phyloP scores from a whole-genome alignment of 805 yeast genomes.

The Yamadazyma sp. region DNA sequence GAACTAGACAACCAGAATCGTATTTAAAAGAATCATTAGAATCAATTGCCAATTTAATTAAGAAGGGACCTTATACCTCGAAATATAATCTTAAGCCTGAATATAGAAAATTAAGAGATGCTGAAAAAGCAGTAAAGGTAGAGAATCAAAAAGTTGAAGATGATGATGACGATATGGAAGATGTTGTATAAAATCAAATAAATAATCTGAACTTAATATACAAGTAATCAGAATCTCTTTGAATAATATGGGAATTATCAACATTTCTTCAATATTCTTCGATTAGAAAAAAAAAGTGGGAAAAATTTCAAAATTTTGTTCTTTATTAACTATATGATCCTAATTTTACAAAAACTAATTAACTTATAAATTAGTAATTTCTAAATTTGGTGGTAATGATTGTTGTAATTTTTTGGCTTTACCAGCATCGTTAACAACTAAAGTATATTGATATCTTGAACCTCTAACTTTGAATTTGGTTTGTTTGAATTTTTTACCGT shows the following conservation, averaged over 20 bases:
- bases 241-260: too few relatives aligned
- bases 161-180: slow-evolving; percentile 76
- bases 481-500: slow-evolving; percentile 83
- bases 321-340: slow-evolving; percentile 7
- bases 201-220: too few relatives aligned
- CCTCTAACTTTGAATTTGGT: slow-evolving; percentile 99
- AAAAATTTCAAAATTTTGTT: too few relatives aligned
- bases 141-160: slow-evolving; percentile 54
- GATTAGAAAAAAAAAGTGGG: too few relatives aligned
- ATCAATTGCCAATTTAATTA: slow-evolving; percentile 81
- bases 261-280: too few relatives aligned
- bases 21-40: slow-evolving; percentile 89
- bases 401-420: slow-evolving; percentile 97
- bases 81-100: slow-evolving; percentile 89
- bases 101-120: slow-evolving; percentile 75
- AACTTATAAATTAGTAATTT: slow-evolving; percentile 52
- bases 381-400: slow-evolving; percentile 93
- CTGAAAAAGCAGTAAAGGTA: slow-evolving; percentile 65
- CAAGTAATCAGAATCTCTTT: too few relatives aligned
- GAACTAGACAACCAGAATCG: slow-evolving; percentile 93
- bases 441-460: slow-evolving; percentile 88
- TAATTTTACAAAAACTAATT: slow-evolving; percentile 11
- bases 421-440: slow-evolving; percentile 90
- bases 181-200: slow-evolving; percentile 43
- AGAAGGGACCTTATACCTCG: slow-evolving; percentile 94